Evolutionary conservation across 305 asterid genomes (phyloP).

Genomic region (Petunia hybrid): DNA sequence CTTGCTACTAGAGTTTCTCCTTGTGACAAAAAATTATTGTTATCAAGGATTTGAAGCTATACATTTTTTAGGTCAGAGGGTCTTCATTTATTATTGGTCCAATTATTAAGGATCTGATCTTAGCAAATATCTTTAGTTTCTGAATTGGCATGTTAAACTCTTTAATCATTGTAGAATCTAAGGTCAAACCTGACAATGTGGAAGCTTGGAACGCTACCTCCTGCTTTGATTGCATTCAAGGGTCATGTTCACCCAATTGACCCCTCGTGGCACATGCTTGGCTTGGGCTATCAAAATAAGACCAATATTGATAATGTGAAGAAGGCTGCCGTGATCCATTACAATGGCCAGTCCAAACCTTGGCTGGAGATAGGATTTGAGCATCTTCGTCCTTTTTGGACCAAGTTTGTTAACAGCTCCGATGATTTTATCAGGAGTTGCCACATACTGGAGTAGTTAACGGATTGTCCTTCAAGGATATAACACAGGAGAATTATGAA

Average conservation of each 20-base stretch:
- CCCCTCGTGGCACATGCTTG: constrained; percentile 99
- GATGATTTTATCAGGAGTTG: constrained; percentile 88
- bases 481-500: constrained; percentile 31
- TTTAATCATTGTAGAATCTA: constrained; percentile 71
- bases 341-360: constrained; percentile 96
- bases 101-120: not conserved
- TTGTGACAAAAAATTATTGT: not conserved
- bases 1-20: not conserved
- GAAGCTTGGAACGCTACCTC: constrained; percentile 99
- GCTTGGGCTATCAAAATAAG: constrained; percentile 92
- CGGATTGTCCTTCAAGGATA: constrained; percentile 35
- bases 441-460: constrained; percentile 85
- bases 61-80: not conserved
- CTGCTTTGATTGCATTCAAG: constrained; percentile 94
- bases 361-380: constrained; percentile 98
- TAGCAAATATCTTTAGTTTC: constrained; percentile 20
- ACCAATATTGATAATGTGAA: constrained; percentile 73
- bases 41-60: not conserved
- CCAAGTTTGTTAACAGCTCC: constrained; percentile 92
- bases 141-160: constrained; percentile 8
- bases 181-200: constrained; percentile 89
- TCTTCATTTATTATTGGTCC: not conserved
- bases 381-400: constrained; percentile 98
- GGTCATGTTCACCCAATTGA: constrained; percentile 89
- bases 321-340: constrained; percentile 94